These are phyloP conservation scores for Xylariaceae sp. DNA, from an alignment of 2,329 filamentous ascomycete species.

Conservation along the genomic window DNA sequence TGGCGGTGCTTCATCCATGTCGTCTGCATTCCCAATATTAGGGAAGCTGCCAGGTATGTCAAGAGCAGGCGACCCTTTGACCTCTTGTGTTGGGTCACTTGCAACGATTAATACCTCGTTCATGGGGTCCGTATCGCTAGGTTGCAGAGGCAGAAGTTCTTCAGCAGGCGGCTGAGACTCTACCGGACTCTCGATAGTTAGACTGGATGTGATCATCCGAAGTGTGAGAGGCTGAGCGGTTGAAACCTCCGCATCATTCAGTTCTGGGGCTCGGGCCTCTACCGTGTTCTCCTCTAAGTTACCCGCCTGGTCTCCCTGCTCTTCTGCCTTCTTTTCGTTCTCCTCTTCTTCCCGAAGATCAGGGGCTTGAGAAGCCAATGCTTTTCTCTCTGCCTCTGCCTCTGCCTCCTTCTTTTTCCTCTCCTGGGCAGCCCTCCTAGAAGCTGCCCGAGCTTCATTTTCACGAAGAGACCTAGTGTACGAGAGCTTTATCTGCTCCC, in stretches of 20 bases:
- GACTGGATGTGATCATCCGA: conserved; percentile 7
- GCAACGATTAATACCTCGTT: conserved; percentile 10
- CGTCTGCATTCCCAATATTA: conserved; percentile 32
- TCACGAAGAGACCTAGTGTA: conserved; percentile 80
- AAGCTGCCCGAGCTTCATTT: conserved; percentile 55
- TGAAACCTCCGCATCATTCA: conserved; percentile 2
- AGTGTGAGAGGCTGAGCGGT: conserved; percentile 5
- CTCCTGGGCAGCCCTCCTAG: conserved; percentile 46
- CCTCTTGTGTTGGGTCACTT: conserved; percentile 1
- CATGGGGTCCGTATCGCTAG: conserved; percentile 19
- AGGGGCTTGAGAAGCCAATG: conserved; percentile 29
- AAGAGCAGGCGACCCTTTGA: conserved; percentile 58
- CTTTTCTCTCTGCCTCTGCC: conserved; percentile 37
- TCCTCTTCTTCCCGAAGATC: no score
- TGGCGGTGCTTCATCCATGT: conserved; percentile 44
- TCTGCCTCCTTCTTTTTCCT: conserved; percentile 49
- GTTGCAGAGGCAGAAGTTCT: conserved; percentile 17
- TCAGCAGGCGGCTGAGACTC: conserved; percentile 14
- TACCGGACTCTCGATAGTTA: conserved; percentile 12
- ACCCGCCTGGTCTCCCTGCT: neutral
- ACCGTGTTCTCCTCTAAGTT: no score
- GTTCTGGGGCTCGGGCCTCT: no score
- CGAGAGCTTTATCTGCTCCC: conserved; percentile 76
- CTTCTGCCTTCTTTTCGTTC: neutral
- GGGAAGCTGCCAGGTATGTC: conserved; percentile 62